Evolutionary conservation across 352 stramenopile species (phyloP).

Genomic region (Phytophthora uliginosa): DNA sequence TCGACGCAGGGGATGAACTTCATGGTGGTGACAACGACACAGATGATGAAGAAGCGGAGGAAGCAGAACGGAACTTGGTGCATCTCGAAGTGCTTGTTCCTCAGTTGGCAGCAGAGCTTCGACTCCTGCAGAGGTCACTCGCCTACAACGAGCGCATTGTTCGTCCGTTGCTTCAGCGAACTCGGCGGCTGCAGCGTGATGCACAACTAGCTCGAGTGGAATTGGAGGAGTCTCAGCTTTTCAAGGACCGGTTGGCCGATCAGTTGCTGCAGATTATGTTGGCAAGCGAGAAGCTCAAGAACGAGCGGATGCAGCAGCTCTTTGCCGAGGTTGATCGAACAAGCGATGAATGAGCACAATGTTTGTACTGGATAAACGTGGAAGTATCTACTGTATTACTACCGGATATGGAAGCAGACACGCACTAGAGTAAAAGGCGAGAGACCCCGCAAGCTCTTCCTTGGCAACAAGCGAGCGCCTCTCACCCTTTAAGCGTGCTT

Average conservation of each 20-base stretch:
- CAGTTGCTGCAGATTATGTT: constrained; percentile 85
- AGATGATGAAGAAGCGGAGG: constrained; percentile 60
- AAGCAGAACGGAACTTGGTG: constrained; percentile 57
- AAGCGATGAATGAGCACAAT: constrained; percentile 19
- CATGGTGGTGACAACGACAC: constrained; percentile 34
- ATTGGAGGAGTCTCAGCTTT: constrained; percentile 76
- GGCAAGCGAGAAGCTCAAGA: constrained; percentile 74
- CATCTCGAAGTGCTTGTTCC: constrained; percentile 80
- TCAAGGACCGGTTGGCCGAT: constrained; percentile 80
- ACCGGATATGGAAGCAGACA: constrained; percentile 42
- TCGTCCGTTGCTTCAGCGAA: constrained; percentile 43
- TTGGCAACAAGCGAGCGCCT: constrained; percentile 26
- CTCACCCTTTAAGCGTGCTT: constrained; percentile 32
- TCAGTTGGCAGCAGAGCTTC: constrained; percentile 55
- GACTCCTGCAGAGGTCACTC: constrained; percentile 58
- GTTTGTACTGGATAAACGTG: constrained; percentile 26
- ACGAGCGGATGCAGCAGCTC: constrained; percentile 77
- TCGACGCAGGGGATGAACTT: constrained; percentile 33
- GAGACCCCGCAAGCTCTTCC: constrained; percentile 28
- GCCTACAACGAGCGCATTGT: constrained; percentile 55
- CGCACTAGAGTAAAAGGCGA: constrained; percentile 33
- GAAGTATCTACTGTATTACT: constrained; percentile 57
- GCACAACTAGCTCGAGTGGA: constrained; percentile 72
- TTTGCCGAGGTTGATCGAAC: constrained; percentile 69
- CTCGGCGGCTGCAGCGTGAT: constrained; percentile 48